Percentiles rank a stretch among this genome's conserved stretches.
phyloP scores from a whole-genome alignment of 306 rosid genomes.

The Mimosa pudica region DNA sequence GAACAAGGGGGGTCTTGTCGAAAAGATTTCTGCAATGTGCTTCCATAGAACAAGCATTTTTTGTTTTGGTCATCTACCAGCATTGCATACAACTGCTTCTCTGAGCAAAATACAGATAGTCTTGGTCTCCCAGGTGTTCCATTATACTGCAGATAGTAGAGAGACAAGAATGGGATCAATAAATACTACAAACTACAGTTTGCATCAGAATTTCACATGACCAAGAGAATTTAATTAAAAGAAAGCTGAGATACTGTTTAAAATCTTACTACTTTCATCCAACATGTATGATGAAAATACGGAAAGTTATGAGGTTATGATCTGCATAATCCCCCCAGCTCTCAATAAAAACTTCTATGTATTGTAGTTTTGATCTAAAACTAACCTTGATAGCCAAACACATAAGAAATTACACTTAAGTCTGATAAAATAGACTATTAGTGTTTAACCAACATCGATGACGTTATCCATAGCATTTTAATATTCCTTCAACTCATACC shows the following conservation, averaged over 20 bases:
- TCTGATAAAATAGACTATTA: background rate
- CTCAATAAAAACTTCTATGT: background rate
- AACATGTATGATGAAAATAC: background rate
- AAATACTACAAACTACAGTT: background rate
- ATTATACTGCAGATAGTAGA: slow-evolving; percentile 51
- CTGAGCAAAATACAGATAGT: slow-evolving; percentile 92
- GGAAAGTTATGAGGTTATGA: background rate
- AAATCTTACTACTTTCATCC: background rate
- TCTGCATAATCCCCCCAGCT: background rate
- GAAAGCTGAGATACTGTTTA: background rate
- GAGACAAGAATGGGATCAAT: background rate
- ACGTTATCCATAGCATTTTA: background rate
- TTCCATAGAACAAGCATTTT: slow-evolving; percentile 81
- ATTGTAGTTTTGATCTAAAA: background rate
- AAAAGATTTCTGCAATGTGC: slow-evolving; percentile 74
- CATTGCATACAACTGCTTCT: slow-evolving; percentile 84
- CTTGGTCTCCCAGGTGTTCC: slow-evolving; percentile 80
- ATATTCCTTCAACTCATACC: background rate
- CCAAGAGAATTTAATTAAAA: slow-evolving; percentile 2
- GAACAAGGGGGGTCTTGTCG: slow-evolving; percentile 52
- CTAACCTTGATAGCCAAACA: background rate
- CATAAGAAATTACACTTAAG: background rate
- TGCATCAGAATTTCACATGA: slow-evolving; percentile 13
- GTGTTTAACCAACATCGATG: background rate
- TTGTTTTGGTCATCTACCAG: slow-evolving; percentile 85